Conservation (phyloP, 208 protist species). For the Leishmania guyanensis region DNA sequence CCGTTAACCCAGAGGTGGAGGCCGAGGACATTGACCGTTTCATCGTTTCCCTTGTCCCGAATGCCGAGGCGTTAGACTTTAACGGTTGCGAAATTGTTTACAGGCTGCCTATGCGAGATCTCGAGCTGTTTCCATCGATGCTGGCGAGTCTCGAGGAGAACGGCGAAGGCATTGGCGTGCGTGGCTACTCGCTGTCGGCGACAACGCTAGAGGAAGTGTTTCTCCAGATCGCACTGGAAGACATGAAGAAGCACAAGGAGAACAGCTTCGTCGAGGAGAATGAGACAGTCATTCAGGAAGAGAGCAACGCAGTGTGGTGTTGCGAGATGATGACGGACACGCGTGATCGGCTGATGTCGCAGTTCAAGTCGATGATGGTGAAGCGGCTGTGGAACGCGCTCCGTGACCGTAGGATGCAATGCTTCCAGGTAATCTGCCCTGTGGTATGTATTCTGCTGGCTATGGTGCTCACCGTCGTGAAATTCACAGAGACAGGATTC, state of each 20-base stretch:
- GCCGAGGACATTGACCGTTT: conserved; percentile 25
- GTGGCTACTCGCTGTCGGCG: conserved; percentile 54
- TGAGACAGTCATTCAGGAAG: conserved; percentile 30
- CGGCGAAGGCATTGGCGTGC: conserved; percentile 35
- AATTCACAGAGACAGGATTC: conserved; percentile 21
- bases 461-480: conserved; percentile 61
- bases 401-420: conserved; percentile 68
- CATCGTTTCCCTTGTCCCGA: conserved; percentile 23
- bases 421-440: conserved; percentile 77
- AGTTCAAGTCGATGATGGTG: conserved; percentile 58
- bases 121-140: conserved; percentile 39
- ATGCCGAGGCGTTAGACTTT: conserved; percentile 29
- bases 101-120: conserved; percentile 44
- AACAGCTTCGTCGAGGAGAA: conserved; percentile 10
- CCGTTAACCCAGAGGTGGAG: conserved; percentile 37
- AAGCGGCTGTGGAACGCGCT: conserved; percentile 62
- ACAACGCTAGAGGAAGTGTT: conserved; percentile 86
- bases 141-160: conserved; percentile 45
- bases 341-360: conserved; percentile 20
- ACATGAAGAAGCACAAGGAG: conserved; percentile 23
- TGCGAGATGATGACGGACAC: conserved; percentile 27
- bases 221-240: conserved; percentile 47
- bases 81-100: conserved; percentile 44
- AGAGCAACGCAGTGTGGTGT: conserved; percentile 23
- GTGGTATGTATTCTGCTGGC: conserved; percentile 66